Percentiles rank a stretch among this genome's conserved stretches.
These are phyloP conservation scores for Pythium inflatum DNA, from an alignment of 352 stramenopile species.

Conservation along the genomic window DNA sequence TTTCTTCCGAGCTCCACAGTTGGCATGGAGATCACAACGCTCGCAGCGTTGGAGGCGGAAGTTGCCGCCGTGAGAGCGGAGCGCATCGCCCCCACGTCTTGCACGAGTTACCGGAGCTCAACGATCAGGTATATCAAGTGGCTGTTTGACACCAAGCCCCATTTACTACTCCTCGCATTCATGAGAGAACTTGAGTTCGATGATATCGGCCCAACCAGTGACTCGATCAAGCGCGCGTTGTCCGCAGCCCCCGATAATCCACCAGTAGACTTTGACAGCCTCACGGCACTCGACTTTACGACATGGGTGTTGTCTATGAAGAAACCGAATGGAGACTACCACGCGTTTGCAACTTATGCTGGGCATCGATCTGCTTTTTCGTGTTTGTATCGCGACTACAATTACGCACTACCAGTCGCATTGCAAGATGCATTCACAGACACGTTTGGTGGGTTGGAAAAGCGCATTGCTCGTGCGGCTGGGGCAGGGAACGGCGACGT, in stretches of 20 bases:
- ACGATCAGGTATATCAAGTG: slow-evolving; percentile 9
- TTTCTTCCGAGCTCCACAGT: not conserved
- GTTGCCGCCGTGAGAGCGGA: not conserved
- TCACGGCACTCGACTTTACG: slow-evolving; percentile 13
- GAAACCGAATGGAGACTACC: slow-evolving; percentile 9
- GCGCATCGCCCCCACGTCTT: slow-evolving; percentile 7
- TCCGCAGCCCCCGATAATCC: slow-evolving; percentile 3
- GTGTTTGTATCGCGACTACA: slow-evolving; percentile 13
- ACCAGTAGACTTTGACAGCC: slow-evolving; percentile 12
- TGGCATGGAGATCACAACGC: not conserved
- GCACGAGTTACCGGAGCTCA: slow-evolving; percentile 1
- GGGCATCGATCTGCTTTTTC: slow-evolving; percentile 11
- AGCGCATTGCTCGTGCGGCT: not conserved
- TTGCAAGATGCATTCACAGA: slow-evolving; percentile 8
- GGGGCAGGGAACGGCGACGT: slow-evolving; percentile 3
- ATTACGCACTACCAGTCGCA: not conserved
- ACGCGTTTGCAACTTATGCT: slow-evolving; percentile 11
- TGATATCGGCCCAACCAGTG: slow-evolving; percentile 4
- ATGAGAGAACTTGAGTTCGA: slow-evolving; percentile 1
- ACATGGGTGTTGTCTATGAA: slow-evolving; percentile 19
- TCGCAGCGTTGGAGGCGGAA: not conserved
- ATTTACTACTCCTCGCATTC: not conserved
- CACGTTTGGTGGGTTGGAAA: slow-evolving; percentile 3
- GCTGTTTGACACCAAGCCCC: slow-evolving; percentile 11
- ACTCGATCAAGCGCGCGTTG: slow-evolving; percentile 3